These are phyloP conservation scores for Bremia lactucae DNA, from an alignment of 352 stramenopile species.

Conservation along the genomic window DNA sequence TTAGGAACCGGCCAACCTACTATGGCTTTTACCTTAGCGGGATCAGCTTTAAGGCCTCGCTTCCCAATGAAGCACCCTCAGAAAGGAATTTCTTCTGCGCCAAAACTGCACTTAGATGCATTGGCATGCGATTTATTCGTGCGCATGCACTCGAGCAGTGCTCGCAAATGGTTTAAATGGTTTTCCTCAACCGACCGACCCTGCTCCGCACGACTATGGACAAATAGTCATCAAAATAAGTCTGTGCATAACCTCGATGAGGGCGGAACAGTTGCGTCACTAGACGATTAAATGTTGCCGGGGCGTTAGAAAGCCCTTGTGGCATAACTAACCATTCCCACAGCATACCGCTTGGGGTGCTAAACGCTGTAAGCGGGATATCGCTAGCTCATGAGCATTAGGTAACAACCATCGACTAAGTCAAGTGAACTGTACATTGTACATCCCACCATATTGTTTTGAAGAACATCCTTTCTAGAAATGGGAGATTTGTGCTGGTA, in stretches of 20 bases:
- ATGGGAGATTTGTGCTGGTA: conserved; percentile 2
- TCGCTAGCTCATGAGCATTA: conserved; percentile 14
- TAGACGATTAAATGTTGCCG: too few relatives aligned
- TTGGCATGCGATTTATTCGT: conserved; percentile 14
- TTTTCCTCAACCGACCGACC: conserved; percentile 8
- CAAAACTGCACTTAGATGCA: conserved; percentile 13
- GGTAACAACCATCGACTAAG: conserved; percentile 13
- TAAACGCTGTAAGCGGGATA: conserved; percentile 9
- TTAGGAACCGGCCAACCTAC: conserved; percentile 3
- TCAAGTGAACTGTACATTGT: conserved; percentile 1
- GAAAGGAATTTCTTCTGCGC: conserved; percentile 11
- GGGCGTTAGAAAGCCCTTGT: too few relatives aligned
- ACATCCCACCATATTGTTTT: conserved; percentile 4
- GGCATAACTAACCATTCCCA: too few relatives aligned
- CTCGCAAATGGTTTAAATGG: background rate
- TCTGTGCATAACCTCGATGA: too few relatives aligned
- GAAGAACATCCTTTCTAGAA: conserved; percentile 6
- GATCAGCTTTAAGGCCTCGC: conserved; percentile 8
- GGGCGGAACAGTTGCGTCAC: too few relatives aligned
- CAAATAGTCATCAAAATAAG: too few relatives aligned
- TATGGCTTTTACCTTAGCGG: conserved; percentile 8
- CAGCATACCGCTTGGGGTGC: conserved; percentile 6
- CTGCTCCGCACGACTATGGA: too few relatives aligned
- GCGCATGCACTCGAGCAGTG: background rate
- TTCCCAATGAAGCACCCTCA: conserved; percentile 14